Evolutionary conservation across 306 rosid species (phyloP).

Genomic region (Vigna angularis): DNA sequence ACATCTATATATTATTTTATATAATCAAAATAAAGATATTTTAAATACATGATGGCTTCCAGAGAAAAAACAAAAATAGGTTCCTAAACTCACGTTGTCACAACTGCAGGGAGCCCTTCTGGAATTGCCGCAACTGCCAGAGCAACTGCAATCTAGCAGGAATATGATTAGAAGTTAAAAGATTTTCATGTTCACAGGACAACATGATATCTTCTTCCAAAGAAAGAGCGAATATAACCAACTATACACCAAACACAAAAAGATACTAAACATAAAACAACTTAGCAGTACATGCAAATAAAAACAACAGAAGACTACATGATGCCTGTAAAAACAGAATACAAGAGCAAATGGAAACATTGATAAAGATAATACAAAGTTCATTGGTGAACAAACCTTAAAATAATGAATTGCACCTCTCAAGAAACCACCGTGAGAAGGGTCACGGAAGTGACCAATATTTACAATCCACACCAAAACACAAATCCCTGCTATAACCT

Average conservation of each 20-base stretch:
- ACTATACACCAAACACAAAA: constrained; percentile 9
- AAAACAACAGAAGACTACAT: constrained; percentile 31
- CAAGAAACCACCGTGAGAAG: constrained; percentile 96
- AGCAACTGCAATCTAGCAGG: constrained; percentile 93
- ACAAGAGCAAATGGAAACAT: constrained; percentile 34
- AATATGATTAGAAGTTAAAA: constrained; percentile 43
- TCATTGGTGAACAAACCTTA: constrained; percentile 67
- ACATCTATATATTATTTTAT: constrained; percentile 25
- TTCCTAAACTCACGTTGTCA: constrained; percentile 82
- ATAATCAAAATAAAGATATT: constrained; percentile 23
- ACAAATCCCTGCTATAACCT: constrained; percentile 99
- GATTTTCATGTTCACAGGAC: constrained; percentile 37
- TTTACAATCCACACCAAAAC: constrained; percentile 95
- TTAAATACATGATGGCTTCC: constrained; percentile 13
- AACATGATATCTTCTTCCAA: constrained; percentile 15
- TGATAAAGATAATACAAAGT: constrained; percentile 16
- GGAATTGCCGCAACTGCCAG: constrained; percentile 99
- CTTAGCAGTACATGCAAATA: constrained; percentile 30
- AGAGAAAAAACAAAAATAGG: constrained; percentile 40
- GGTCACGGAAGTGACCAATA: constrained; percentile 98
- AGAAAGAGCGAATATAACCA: constrained; percentile 27
- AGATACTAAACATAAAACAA: constrained; percentile 21
- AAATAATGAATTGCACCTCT: constrained; percentile 98
- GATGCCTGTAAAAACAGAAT: constrained; percentile 38
- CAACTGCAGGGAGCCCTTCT: constrained; percentile 99